A percentile compares a stretch with the other conserved stretches of the same genome.
Conservation (phyloP, 306 rosid species). For the Corylus avellana region DNA sequence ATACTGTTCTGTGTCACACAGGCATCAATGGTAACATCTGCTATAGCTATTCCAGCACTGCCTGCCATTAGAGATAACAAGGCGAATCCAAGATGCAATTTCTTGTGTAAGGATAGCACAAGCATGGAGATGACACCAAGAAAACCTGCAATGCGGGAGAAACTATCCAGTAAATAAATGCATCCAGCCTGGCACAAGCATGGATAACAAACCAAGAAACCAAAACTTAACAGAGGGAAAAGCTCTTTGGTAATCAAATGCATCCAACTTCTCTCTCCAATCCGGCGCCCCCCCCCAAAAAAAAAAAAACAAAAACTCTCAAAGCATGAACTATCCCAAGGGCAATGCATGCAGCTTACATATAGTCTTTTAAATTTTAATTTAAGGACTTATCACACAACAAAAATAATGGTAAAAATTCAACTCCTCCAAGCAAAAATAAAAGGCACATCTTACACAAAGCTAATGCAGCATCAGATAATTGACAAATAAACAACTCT, state of each 20-base stretch:
- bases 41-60: constrained; percentile 13
- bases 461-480: too few relatives aligned
- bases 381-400: too few relatives aligned
- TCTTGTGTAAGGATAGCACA: constrained; percentile 3
- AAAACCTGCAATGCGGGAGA: constrained; percentile 2
- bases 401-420: too few relatives aligned
- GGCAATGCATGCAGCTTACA: too few relatives aligned
- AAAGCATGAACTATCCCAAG: too few relatives aligned
- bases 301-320: too few relatives aligned
- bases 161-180: not conserved
- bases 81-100: not conserved
- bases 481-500: too few relatives aligned
- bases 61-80: constrained; percentile 3
- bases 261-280: too few relatives aligned
- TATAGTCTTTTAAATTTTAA: too few relatives aligned
- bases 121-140: constrained; percentile 6
- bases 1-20: constrained; percentile 7
- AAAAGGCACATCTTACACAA: too few relatives aligned
- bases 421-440: too few relatives aligned
- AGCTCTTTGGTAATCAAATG: not conserved
- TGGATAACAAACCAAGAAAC: not conserved
- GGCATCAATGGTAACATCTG: constrained; percentile 16
- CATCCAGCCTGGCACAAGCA: not conserved
- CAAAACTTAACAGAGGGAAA: not conserved
- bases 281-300: too few relatives aligned